Conservation (phyloP, 2,329 filamentous ascomycete genomes). For the Dactylellina haptotyla region DNA sequence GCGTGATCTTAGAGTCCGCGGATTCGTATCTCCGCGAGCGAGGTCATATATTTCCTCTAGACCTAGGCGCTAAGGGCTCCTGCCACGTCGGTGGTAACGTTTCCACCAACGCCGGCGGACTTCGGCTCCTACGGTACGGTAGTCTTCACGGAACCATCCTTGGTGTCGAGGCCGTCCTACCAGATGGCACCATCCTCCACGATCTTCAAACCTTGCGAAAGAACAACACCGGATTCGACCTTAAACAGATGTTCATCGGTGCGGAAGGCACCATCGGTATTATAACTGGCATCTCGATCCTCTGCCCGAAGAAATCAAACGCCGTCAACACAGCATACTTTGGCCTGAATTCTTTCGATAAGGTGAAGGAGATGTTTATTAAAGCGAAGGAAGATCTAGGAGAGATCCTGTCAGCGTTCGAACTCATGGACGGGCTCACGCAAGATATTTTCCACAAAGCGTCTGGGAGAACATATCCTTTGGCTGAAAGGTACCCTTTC, state of each 20-base stretch:
- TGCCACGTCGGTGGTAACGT: conserved; percentile 97
- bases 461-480: conserved; percentile 78
- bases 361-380: conserved; percentile 84
- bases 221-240: conserved; percentile 98
- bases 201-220: conserved; percentile 89
- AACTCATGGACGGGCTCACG: conserved; percentile 89
- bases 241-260: conserved; percentile 97
- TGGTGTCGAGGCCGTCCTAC: conserved; percentile 90
- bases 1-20: conserved; percentile 86
- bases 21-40: conserved; percentile 86
- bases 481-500: conserved; percentile 81
- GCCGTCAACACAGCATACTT: conserved; percentile 96
- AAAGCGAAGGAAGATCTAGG: conserved; percentile 90
- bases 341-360: conserved; percentile 84
- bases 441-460: conserved; percentile 80
- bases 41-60: conserved; percentile 90
- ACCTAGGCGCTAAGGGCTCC: conserved; percentile 96
- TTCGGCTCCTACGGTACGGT: conserved; percentile 89
- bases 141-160: conserved; percentile 93
- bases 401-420: conserved; percentile 96
- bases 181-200: conserved; percentile 90
- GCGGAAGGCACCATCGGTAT: conserved; percentile 94
- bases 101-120: conserved; percentile 91
- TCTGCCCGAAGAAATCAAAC: conserved; percentile 85
- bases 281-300: conserved; percentile 87